Percentiles rank a stretch among this genome's conserved stretches.
Conservation (phyloP, 306 rosid species). For the Corylus avellana region DNA sequence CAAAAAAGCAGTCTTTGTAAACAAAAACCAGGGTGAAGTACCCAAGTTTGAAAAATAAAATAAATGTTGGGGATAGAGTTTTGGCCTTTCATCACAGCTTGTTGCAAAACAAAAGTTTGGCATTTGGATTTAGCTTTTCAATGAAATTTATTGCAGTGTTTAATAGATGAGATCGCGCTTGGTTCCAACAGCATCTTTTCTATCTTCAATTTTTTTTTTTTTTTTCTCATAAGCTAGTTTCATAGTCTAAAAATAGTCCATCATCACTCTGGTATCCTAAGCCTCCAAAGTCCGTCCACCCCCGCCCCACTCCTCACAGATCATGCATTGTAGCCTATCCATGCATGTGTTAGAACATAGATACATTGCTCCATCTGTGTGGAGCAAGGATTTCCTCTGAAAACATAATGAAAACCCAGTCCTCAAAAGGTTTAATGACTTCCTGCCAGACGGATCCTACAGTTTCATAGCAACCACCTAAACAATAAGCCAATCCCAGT, state of each 20-base stretch:
- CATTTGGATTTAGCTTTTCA: not conserved
- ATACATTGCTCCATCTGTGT: not conserved
- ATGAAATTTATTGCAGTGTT: not conserved
- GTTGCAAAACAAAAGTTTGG: not conserved
- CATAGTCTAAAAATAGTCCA: not conserved
- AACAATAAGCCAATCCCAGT: not conserved
- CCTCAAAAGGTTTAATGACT: not conserved
- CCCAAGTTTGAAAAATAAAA: not conserved
- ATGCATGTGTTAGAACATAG: not conserved
- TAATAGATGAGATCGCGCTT: not conserved
- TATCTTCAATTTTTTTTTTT: not conserved
- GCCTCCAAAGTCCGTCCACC: too few species aligned
- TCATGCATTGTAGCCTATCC: not conserved
- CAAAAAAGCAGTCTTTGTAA: conserved; percentile 1
- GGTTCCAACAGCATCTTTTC: conserved; percentile 5
- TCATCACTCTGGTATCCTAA: not conserved
- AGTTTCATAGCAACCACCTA: not conserved
- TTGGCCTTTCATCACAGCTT: not conserved
- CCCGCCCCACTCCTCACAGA: not conserved
- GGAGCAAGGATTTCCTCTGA: not conserved
- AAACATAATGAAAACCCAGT: not conserved
- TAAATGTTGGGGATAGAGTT: not conserved
- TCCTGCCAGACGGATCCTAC: not conserved
- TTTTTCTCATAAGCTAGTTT: not conserved
- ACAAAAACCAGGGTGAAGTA: not conserved